Conservation (phyloP, 2,329 filamentous ascomycete genomes). For the Remersonia thermophila region DNA sequence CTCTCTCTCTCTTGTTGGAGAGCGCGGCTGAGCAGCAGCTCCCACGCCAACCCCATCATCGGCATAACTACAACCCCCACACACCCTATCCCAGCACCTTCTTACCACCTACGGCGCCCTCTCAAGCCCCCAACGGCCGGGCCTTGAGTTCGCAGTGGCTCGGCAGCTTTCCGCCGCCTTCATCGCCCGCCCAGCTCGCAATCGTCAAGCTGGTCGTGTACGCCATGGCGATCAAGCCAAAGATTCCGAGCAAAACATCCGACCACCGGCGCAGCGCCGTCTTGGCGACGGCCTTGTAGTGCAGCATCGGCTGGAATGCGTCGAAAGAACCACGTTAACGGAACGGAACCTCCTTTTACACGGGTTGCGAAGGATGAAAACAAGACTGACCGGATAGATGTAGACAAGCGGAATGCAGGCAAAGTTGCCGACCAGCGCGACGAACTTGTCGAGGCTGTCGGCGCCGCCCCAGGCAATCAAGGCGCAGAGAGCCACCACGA, state of each 20-base stretch:
- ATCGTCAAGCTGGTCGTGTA: constrained; percentile 86
- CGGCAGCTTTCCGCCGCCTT: constrained; percentile 27
- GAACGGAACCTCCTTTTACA: too few relatives aligned
- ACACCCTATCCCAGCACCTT: too few relatives aligned
- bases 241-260: constrained; percentile 66
- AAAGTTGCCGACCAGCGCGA: constrained; percentile 90
- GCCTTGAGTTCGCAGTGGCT: constrained; percentile 39
- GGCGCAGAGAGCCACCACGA: constrained; percentile 77
- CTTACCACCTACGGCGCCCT: background rate
- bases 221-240: constrained; percentile 76
- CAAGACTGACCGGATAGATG: constrained; percentile 77
- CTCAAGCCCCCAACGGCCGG: too few relatives aligned
- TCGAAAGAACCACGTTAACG: too few relatives aligned
- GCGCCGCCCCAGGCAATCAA: constrained; percentile 85
- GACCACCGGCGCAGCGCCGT: constrained; percentile 53
- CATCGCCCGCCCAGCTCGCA: constrained; percentile 65
- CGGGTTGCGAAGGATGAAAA: background rate
- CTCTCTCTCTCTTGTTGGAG: too few relatives aligned
- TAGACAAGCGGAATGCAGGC: constrained; percentile 95
- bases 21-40: too few relatives aligned
- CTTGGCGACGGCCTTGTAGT: constrained; percentile 68
- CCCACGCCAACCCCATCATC: too few relatives aligned
- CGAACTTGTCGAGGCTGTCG: constrained; percentile 92
- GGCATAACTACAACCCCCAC: too few relatives aligned
- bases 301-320: constrained; percentile 62